phyloP scores from a whole-genome alignment of 352 stramenopile species.

The Globisporangium paddicum region DNA sequence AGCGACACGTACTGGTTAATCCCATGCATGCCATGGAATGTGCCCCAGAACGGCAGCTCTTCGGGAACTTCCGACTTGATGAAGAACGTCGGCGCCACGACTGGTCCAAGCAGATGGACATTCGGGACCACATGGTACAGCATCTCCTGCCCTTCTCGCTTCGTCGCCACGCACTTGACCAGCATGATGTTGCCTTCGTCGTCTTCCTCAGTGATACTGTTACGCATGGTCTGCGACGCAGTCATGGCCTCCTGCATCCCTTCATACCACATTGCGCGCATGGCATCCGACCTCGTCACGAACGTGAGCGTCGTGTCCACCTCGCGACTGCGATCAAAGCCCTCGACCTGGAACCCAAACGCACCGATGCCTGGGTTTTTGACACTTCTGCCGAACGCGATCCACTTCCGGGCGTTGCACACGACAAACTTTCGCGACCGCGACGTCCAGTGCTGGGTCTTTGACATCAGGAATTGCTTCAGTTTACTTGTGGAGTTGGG shows the following conservation, averaged over 20 bases:
- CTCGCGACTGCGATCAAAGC: constrained; percentile 68
- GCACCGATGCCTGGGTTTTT: constrained; percentile 62
- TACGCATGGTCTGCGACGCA: constrained; percentile 34
- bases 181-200: constrained; percentile 56
- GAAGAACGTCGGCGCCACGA: constrained; percentile 62
- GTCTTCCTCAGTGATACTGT: constrained; percentile 56
- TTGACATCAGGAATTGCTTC: constrained; percentile 60
- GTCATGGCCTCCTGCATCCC: constrained; percentile 46
- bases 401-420: constrained; percentile 72
- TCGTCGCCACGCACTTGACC: constrained; percentile 60
- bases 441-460: constrained; percentile 52
- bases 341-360: constrained; percentile 77
- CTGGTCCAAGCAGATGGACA: constrained; percentile 47
- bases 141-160: constrained; percentile 26
- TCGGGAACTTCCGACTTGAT: constrained; percentile 75
- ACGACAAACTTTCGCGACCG: constrained; percentile 63
- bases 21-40: constrained; percentile 54
- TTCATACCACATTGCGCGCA: constrained; percentile 56
- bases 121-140: constrained; percentile 55
- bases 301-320: constrained; percentile 75
- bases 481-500: constrained; percentile 36
- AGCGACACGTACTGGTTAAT: constrained; percentile 71
- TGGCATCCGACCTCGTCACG: constrained; percentile 54
- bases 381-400: constrained; percentile 62
- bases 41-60: constrained; percentile 78